Conservation (phyloP, 1,284 basidiomycete genomes). For the Pseudozyma hubeiensis region DNA sequence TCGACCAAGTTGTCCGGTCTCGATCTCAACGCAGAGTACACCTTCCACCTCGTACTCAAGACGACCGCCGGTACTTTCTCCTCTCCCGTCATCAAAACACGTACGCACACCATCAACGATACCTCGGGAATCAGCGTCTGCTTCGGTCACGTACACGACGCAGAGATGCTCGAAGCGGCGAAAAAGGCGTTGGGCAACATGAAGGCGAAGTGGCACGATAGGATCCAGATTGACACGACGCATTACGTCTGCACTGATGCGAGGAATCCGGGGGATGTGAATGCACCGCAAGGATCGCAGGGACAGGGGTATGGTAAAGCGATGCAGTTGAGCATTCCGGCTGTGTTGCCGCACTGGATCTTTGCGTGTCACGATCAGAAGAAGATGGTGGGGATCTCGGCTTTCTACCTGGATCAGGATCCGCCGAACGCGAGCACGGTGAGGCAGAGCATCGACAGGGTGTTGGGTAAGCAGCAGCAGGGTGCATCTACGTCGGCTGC, state of each 20-base stretch:
- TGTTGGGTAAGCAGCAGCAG: constrained; percentile 33
- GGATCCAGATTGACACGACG: constrained; percentile 80
- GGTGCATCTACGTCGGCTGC: constrained; percentile 2
- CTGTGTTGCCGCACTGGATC: constrained; percentile 67
- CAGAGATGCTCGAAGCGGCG: constrained; percentile 48
- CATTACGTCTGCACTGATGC: constrained; percentile 64
- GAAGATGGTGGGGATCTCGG: constrained; percentile 66
- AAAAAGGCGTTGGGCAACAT: constrained; percentile 52
- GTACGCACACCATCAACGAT: constrained; percentile 66
- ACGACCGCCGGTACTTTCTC: constrained; percentile 64
- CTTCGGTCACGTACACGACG: constrained; percentile 58
- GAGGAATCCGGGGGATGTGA: constrained; percentile 43
- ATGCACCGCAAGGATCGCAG: constrained; percentile 25
- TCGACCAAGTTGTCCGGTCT: constrained; percentile 66
- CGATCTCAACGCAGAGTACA: constrained; percentile 64
- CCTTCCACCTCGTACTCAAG: constrained; percentile 66
- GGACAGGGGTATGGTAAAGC: constrained; percentile 58
- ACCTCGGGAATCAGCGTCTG: constrained; percentile 66
- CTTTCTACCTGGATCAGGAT: constrained; percentile 64
- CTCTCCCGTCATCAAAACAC: constrained; percentile 55
- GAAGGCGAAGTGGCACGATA: constrained; percentile 77
- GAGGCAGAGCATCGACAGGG: constrained; percentile 34
- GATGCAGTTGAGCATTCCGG: constrained; percentile 65
- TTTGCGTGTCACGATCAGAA: constrained; percentile 65
- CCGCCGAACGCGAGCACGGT: constrained; percentile 61